A percentile compares a stretch with the other conserved stretches of the same genome.
These are phyloP conservation scores for Suhomyces coccinellae DNA, from an alignment of 1,139 yeast species.

Conservation along the genomic window DNA sequence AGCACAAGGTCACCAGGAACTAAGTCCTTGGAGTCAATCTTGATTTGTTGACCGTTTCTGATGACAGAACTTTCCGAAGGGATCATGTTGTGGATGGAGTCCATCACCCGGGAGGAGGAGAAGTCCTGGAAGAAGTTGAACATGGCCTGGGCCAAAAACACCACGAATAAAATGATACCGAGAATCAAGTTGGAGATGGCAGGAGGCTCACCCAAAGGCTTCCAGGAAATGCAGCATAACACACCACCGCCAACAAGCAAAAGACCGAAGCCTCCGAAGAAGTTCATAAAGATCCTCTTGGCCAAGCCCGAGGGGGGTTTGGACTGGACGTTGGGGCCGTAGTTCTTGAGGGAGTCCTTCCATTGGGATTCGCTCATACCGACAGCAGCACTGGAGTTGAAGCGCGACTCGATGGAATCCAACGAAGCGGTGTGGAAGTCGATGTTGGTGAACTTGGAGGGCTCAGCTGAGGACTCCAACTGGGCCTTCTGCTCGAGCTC, in stretches of 20 bases:
- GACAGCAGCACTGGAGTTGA: conserved; percentile 18
- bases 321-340: conserved; percentile 42
- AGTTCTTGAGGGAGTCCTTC: conserved; percentile 18
- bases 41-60: conserved; percentile 22
- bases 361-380: conserved; percentile 24
- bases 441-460: conserved; percentile 22
- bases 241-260: conserved; percentile 47
- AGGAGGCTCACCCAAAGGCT: conserved; percentile 55
- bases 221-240: conserved; percentile 50
- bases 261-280: conserved; percentile 54
- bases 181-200: conserved; percentile 46
- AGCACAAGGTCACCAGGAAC: conserved; percentile 36
- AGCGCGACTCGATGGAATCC: conserved; percentile 23
- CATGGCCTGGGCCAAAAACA: conserved; percentile 48
- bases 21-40: conserved; percentile 23
- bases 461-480: conserved; percentile 4
- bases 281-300: conserved; percentile 36
- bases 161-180: conserved; percentile 45
- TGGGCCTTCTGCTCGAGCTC: conserved; percentile 14
- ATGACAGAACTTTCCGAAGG: conserved; percentile 35
- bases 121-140: conserved; percentile 54
- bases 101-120: conserved; percentile 51
- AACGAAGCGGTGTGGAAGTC: conserved; percentile 29
- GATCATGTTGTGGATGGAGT: conserved; percentile 46
- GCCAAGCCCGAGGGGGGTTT: conserved; percentile 36